Percentiles rank a stretch among this genome's conserved stretches.
Conservation (phyloP, 2,329 filamentous ascomycete genomes). For the Stemphylium vesicarium region DNA sequence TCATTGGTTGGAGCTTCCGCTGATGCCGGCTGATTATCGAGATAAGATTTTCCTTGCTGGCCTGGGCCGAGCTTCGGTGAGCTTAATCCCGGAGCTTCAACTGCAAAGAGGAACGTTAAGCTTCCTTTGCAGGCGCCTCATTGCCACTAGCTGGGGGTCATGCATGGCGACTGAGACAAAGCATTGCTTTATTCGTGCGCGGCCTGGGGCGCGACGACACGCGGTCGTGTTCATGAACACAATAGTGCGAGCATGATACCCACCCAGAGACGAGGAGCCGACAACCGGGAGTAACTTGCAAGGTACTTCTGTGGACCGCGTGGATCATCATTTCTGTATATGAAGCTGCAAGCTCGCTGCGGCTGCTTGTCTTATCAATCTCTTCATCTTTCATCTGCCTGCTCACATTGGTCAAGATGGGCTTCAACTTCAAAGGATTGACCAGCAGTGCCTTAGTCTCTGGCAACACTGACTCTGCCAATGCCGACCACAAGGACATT, state of each 20-base stretch:
- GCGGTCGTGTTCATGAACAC: slow-evolving; percentile 6
- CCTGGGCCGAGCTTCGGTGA: slow-evolving; percentile 30
- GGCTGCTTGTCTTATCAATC: slow-evolving; percentile 38
- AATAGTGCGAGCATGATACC: slow-evolving; percentile 11
- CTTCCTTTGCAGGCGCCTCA: slow-evolving; percentile 6
- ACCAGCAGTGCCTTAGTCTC: slow-evolving; percentile 35
- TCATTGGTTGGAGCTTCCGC: slow-evolving; percentile 22
- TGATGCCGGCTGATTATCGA: slow-evolving; percentile 31
- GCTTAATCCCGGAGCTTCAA: slow-evolving; percentile 26
- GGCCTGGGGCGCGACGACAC: slow-evolving; percentile 14
- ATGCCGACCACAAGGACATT: slow-evolving; percentile 32
- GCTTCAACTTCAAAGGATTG: slow-evolving; percentile 41
- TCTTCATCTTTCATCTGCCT: slow-evolving; percentile 8
- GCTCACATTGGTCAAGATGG: slow-evolving; percentile 30
- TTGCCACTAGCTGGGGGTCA: slow-evolving; percentile 17
- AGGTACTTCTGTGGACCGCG: slow-evolving; percentile 14
- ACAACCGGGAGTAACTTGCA: slow-evolving; percentile 16
- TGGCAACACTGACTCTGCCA: slow-evolving; percentile 17
- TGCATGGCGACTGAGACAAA: slow-evolving; percentile 11
- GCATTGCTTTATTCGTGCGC: slow-evolving; percentile 16
- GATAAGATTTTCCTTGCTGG: slow-evolving; percentile 30
- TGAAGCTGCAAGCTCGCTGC: slow-evolving; percentile 24
- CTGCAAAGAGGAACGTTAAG: slow-evolving; percentile 16
- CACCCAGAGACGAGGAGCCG: slow-evolving; percentile 19
- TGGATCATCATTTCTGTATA: slow-evolving; percentile 21